A percentile compares a stretch with the other conserved stretches of the same genome.
These are phyloP conservation scores for Monosporozyma aquatica DNA, from an alignment of 805 yeast genomes.

Conservation along the genomic window DNA sequence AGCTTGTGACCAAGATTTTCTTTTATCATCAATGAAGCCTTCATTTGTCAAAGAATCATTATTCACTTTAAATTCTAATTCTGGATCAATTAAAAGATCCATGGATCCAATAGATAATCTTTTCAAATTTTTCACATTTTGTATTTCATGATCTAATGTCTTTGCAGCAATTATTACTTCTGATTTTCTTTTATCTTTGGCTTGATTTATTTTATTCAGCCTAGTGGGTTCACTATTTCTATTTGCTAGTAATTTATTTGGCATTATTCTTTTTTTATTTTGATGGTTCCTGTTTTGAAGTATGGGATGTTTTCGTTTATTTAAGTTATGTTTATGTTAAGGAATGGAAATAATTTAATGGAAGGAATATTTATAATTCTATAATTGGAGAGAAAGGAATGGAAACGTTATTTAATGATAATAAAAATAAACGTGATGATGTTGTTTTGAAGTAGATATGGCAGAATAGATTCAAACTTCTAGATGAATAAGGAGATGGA, in stretches of 20 bases:
- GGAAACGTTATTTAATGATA: background rate
- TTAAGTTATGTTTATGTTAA: too few relatives aligned
- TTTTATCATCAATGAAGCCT: conserved; percentile 3
- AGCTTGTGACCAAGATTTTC: conserved; percentile 14
- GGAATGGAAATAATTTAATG: too few relatives aligned
- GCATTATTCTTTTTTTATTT: background rate
- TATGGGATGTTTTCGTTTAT: too few relatives aligned
- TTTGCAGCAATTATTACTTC: conserved; percentile 56
- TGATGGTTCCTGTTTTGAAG: too few relatives aligned
- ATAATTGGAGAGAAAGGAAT: background rate
- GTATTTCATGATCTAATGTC: conserved; percentile 66
- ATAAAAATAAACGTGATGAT: too few relatives aligned
- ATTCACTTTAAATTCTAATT: conserved; percentile 43
- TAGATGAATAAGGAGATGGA: too few relatives aligned
- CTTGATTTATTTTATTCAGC: background rate
- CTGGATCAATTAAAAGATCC: conserved; percentile 55
- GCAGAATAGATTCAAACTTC: too few relatives aligned
- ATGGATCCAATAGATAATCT: conserved; percentile 59
- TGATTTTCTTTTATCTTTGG: conserved; percentile 32
- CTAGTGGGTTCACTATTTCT: conserved; percentile 4
- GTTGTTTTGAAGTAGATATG: too few relatives aligned
- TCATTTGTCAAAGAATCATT: conserved; percentile 12
- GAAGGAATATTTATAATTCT: background rate
- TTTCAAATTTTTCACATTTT: conserved; percentile 64
- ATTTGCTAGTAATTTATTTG: background rate